A percentile compares a stretch with the other conserved stretches of the same genome.
These are phyloP conservation scores for Ceratopteris richardii DNA, from an alignment of 75 land plant genomes.

Conservation along the genomic window DNA sequence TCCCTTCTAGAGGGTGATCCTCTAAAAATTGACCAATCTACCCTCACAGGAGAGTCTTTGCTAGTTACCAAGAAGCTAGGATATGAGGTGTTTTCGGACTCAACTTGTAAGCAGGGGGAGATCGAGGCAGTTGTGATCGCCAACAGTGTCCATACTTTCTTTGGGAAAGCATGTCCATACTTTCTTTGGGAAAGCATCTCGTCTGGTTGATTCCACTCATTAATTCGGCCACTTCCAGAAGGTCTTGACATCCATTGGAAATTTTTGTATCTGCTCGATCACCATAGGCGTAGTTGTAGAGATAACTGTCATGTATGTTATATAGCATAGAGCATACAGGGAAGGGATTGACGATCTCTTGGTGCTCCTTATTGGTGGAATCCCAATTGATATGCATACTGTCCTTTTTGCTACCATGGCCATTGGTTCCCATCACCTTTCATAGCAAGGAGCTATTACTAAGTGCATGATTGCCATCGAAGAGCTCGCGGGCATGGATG, in stretches of 20 bases:
- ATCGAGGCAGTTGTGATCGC: constrained; percentile 79
- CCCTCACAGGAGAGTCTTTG: too few species aligned
- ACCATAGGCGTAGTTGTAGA: too few species aligned
- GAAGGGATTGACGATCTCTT: constrained; percentile 42
- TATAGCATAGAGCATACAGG: constrained; percentile 38
- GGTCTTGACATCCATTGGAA: constrained; percentile 40
- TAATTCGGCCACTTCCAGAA: constrained; percentile 84
- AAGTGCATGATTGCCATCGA: constrained; percentile 95
- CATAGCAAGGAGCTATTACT: constrained; percentile 75
- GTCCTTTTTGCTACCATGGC: constrained; percentile 73
- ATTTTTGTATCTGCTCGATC: constrained; percentile 46
- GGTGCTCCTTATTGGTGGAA: constrained; percentile 70
- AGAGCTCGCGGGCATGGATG: constrained; percentile 93
- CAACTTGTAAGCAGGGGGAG: constrained; percentile 87
- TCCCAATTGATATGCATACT: constrained; percentile 70
- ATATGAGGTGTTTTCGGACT: constrained; percentile 63
- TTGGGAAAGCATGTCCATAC: too few species aligned
- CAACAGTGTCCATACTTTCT: constrained; percentile 78
- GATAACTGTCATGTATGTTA: constrained; percentile 40
- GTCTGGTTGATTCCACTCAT: constrained; percentile 70
- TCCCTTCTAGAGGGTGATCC: too few species aligned
- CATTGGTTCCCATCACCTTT: constrained; percentile 46
- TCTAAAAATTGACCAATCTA: too few species aligned
- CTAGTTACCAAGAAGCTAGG: constrained; percentile 69
- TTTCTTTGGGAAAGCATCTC: constrained; percentile 89